phyloP scores from a whole-genome alignment of 176 grass and related monocot genomes.

The Carex myosuroides region DNA sequence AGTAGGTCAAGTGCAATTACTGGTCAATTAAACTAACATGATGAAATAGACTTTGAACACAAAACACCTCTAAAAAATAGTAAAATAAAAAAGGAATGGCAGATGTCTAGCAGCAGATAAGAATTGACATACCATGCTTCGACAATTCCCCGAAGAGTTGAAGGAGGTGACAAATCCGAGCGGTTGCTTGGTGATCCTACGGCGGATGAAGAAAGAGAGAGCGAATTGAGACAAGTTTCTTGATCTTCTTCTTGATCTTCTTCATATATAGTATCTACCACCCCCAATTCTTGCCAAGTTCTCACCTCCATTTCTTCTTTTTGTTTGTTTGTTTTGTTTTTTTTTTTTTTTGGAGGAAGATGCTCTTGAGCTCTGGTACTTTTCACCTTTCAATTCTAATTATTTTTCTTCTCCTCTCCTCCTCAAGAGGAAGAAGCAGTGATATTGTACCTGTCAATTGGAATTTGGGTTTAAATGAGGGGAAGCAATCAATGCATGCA shows the following conservation, averaged over 20 bases:
- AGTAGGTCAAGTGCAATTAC: background rate
- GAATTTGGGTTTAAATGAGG: constrained; percentile 36
- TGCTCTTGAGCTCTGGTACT: background rate
- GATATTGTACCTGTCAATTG: constrained; percentile 20
- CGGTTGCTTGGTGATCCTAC: constrained; percentile 11
- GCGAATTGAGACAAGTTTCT: constrained; percentile 49
- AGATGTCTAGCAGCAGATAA: background rate
- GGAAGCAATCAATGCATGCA: constrained; percentile 82
- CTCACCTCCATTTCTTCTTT: constrained; percentile 39
- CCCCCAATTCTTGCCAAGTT: constrained; percentile 68
- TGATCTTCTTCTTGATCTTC: constrained; percentile 66
- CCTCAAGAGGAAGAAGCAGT: background rate
- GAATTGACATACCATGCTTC: constrained; percentile 42
- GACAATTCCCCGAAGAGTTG: constrained; percentile 41
- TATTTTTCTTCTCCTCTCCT: background rate
- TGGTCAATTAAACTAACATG: background rate
- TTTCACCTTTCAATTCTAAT: constrained; percentile 1
- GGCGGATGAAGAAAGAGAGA: constrained; percentile 31
- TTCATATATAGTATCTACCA: constrained; percentile 97
- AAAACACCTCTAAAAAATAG: background rate
- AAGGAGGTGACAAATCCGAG: constrained; percentile 17
- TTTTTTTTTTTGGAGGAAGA: background rate
- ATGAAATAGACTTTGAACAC: background rate
- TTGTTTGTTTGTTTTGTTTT: background rate
- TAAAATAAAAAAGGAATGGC: background rate